Percentiles rank a stretch among this genome's conserved stretches.
These are phyloP conservation scores for Juglanconis sp. DNA, from an alignment of 2,329 filamentous ascomycete species.

Conservation along the genomic window DNA sequence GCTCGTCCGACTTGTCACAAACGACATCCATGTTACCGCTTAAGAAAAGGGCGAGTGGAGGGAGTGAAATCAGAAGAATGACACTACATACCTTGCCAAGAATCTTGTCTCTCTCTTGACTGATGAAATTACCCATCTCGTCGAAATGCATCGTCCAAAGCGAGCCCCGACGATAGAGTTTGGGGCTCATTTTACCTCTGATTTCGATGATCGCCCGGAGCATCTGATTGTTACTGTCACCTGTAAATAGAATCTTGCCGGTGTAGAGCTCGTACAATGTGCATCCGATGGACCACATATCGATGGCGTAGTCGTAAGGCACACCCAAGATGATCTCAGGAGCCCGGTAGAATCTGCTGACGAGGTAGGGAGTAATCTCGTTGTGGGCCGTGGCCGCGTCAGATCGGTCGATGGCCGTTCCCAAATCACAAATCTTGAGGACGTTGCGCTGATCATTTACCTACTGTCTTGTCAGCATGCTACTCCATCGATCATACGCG, in stretches of 20 bases:
- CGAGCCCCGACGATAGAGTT: constrained; percentile 80
- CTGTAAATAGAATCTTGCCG: constrained; percentile 94
- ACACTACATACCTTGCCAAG: constrained; percentile 67
- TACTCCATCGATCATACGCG: no score
- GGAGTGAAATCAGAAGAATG: constrained; percentile 14
- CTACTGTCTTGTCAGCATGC: constrained; percentile 34
- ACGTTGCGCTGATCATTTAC: constrained; percentile 78
- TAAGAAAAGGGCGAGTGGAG: constrained; percentile 2
- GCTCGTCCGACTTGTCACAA: background rate
- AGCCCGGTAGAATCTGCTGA: constrained; percentile 95
- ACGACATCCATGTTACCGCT: background rate
- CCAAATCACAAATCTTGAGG: constrained; percentile 93
- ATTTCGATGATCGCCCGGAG: constrained; percentile 94
- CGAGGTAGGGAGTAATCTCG: constrained; percentile 89
- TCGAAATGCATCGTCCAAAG: constrained; percentile 79
- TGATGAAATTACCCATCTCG: constrained; percentile 77
- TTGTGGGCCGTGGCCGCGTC: constrained; percentile 70
- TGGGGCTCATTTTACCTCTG: constrained; percentile 84
- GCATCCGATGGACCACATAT: constrained; percentile 97
- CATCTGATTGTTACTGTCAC: constrained; percentile 98
- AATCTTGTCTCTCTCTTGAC: constrained; percentile 80
- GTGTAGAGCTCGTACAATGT: constrained; percentile 97
- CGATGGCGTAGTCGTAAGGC: constrained; percentile 88
- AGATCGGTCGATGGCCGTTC: constrained; percentile 87
- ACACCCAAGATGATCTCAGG: constrained; percentile 98